A percentile compares a stretch with the other conserved stretches of the same genome.
These are phyloP conservation scores for Candida sanyaensis DNA, from an alignment of 1,139 yeast species.

Conservation along the genomic window DNA sequence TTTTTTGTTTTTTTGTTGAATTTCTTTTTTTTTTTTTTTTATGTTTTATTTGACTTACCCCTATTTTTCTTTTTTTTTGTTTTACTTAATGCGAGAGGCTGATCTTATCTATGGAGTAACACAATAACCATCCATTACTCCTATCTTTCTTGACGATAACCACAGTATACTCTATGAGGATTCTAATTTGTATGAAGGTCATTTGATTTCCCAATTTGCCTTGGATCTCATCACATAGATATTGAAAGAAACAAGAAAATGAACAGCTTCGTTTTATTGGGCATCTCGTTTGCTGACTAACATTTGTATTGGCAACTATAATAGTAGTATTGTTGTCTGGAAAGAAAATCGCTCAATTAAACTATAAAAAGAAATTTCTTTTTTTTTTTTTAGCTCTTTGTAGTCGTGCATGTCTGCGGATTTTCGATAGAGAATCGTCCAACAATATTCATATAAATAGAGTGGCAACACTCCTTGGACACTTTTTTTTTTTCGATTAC, in stretches of 20 bases:
- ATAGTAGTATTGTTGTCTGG: background rate
- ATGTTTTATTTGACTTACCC: background rate
- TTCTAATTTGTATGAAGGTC: too few relatives aligned
- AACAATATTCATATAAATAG: background rate
- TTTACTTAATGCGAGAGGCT: background rate
- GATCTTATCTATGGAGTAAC: background rate
- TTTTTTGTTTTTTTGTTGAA: background rate
- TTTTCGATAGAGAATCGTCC: background rate
- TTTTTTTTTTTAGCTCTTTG: background rate
- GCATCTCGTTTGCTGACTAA: background rate
- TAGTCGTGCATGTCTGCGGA: background rate
- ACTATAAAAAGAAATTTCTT: background rate
- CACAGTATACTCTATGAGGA: too few relatives aligned
- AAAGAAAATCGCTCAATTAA: background rate
- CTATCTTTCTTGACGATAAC: too few relatives aligned
- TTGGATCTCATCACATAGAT: too few relatives aligned
- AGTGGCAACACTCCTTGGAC: background rate
- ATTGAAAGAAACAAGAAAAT: too few relatives aligned
- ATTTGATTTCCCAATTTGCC: too few relatives aligned
- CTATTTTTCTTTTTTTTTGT: background rate
- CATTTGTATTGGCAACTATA: background rate
- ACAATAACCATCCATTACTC: background rate
- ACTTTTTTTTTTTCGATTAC: background rate
- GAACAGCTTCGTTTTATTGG: background rate
- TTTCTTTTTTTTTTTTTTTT: background rate